Percentiles rank a stretch among this genome's conserved stretches.
phyloP scores from a whole-genome alignment of 257 asterid genomes.

The Solanum clarkiae region DNA sequence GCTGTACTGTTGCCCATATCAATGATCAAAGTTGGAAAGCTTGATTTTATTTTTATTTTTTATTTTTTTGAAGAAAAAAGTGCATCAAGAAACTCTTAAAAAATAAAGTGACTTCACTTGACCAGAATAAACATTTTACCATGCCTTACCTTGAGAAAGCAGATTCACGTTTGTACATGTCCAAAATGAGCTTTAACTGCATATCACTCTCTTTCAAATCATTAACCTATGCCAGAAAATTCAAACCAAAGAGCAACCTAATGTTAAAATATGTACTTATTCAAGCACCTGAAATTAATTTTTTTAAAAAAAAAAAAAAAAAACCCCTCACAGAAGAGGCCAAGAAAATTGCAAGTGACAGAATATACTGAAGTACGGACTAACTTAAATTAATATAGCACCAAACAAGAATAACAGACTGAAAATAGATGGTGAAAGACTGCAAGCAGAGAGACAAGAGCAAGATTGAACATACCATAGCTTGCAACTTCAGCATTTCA shows the following conservation, averaged over 20 bases:
- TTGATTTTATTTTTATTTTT: no score
- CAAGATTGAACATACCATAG: slow-evolving; percentile 37
- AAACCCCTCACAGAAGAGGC: neutral
- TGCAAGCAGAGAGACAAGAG: neutral
- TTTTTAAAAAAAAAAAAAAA: neutral
- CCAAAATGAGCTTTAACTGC: slow-evolving; percentile 65
- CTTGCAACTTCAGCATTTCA: slow-evolving; percentile 59
- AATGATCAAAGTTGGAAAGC: neutral
- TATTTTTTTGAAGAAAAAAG: neutral
- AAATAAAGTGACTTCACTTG: neutral
- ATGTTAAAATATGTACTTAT: neutral
- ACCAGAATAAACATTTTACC: neutral
- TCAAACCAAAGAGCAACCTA: neutral
- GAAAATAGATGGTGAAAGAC: neutral
- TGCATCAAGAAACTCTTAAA: neutral
- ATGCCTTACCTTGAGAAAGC: slow-evolving; percentile 59
- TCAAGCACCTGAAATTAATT: neutral
- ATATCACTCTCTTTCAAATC: slow-evolving; percentile 50
- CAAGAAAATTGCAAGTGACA: neutral
- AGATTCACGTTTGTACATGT: slow-evolving; percentile 56
- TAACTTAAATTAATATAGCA: neutral
- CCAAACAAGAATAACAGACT: neutral
- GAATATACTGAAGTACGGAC: neutral
- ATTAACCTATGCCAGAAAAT: slow-evolving; percentile 46
- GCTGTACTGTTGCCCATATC: neutral